A percentile compares a stretch with the other conserved stretches of the same genome.
Evolutionary conservation across 2,329 filamentous ascomycete genomes (phyloP).

Genomic region (Cladosporium sphaerospermum): DNA sequence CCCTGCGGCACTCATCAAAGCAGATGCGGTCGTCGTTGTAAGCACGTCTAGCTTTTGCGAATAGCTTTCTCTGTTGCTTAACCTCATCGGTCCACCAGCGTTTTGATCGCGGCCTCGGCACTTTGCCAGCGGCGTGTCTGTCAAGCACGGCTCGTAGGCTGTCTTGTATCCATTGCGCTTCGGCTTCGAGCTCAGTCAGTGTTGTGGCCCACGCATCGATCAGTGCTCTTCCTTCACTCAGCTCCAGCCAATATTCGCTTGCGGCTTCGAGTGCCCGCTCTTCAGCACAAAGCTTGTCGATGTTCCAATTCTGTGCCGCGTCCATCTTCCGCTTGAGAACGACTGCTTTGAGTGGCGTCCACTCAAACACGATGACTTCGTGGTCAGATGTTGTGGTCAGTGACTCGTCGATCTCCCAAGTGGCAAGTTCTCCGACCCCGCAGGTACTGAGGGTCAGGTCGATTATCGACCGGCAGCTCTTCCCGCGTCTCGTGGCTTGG

Average conservation of each 20-base stretch:
- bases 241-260: no score
- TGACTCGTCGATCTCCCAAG: background rate
- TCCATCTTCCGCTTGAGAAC: background rate
- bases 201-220: background rate
- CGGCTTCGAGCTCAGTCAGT: background rate
- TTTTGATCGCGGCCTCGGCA: background rate
- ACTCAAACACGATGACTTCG: background rate
- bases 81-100: background rate
- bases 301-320: background rate
- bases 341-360: background rate
- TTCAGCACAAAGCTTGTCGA: background rate
- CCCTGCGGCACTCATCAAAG: background rate
- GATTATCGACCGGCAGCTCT: background rate
- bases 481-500: background rate
- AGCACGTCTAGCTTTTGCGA: background rate
- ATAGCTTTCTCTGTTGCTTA: background rate
- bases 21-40: background rate
- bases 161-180: background rate
- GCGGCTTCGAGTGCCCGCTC: background rate
- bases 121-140: background rate
- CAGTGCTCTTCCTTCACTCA: background rate
- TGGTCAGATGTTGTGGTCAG: background rate
- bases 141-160: background rate
- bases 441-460: background rate
- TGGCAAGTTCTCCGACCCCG: background rate